Conservation (phyloP, 768 basidiomycete species). For the Ramaria sp. region DNA sequence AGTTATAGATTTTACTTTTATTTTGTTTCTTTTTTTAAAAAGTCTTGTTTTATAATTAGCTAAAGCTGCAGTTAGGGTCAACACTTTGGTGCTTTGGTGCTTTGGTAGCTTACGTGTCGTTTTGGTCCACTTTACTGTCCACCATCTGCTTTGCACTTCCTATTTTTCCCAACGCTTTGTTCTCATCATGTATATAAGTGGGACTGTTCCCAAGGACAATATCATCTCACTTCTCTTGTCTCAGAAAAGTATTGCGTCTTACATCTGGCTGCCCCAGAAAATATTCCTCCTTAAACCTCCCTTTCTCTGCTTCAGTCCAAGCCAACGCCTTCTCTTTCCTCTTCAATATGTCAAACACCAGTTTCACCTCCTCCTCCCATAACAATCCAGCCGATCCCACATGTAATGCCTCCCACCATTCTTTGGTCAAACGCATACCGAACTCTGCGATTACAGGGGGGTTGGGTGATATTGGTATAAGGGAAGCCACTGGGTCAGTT, state of each 20-base stretch:
- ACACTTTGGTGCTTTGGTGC: too few species aligned
- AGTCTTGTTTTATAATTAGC: too few species aligned
- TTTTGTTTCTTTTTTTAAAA: too few species aligned
- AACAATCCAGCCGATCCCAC: conserved; percentile 19
- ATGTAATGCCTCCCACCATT: conserved; percentile 9
- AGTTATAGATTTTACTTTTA: too few species aligned
- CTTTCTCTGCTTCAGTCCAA: conserved; percentile 27
- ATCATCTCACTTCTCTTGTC: not conserved
- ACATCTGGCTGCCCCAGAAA: too few species aligned
- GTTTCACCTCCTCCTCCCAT: conserved; percentile 19
- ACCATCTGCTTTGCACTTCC: too few species aligned
- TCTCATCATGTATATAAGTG: too few species aligned
- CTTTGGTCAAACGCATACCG: conserved; percentile 10
- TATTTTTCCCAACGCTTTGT: too few species aligned
- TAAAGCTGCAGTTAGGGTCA: too few species aligned
- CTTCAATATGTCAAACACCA: conserved; percentile 23
- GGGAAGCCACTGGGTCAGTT: conserved; percentile 10
- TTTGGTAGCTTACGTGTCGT: too few species aligned
- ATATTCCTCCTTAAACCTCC: conserved; percentile 17
- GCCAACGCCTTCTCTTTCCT: conserved; percentile 25
- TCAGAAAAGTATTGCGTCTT: too few species aligned
- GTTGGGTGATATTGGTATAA: conserved; percentile 4
- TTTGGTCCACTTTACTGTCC: too few species aligned
- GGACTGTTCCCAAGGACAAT: not conserved
- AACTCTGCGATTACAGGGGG: conserved; percentile 11